Evolutionary conservation across 257 asterid species (phyloP).

Genomic region (Cinchona pubescens): DNA sequence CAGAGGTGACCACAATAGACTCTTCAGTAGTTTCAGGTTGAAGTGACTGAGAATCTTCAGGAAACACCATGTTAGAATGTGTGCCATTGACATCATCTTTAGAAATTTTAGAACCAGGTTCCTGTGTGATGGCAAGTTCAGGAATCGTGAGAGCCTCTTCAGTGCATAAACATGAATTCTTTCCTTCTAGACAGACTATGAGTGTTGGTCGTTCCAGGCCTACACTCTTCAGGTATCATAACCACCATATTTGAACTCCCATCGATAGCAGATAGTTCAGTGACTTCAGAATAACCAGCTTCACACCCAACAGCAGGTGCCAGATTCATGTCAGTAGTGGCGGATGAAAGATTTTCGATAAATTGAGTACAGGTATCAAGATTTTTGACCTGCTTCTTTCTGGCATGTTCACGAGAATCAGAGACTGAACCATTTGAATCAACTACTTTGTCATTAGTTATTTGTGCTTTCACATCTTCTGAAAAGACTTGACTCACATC

Average conservation of each 20-base stretch:
- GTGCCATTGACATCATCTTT: conserved; percentile 16
- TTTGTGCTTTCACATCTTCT: conserved; percentile 56
- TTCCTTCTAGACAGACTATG: conserved; percentile 11
- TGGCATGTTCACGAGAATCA: conserved; percentile 27
- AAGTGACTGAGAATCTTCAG: conserved; percentile 21
- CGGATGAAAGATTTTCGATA: conserved; percentile 6
- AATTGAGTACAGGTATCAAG: conserved; percentile 11
- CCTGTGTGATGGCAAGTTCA: conserved; percentile 6
- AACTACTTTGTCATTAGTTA: conserved; percentile 38
- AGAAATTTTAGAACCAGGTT: conserved; percentile 24
- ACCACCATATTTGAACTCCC: conserved; percentile 29
- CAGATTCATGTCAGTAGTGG: background rate
- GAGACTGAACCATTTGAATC: conserved; percentile 29
- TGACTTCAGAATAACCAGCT: conserved; percentile 13
- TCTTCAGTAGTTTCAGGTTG: conserved; percentile 29
- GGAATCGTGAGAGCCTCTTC: conserved; percentile 24
- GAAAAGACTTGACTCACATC: conserved; percentile 45
- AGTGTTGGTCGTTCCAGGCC: background rate
- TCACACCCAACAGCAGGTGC: conserved; percentile 9
- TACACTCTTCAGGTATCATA: background rate
- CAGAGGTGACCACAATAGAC: conserved; percentile 31
- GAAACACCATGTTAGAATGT: conserved; percentile 25
- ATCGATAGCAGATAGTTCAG: conserved; percentile 23
- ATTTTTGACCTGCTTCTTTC: conserved; percentile 26
- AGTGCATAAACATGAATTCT: conserved; percentile 26